Evolutionary conservation across 2,329 filamentous ascomycete genomes (phyloP).

Genomic region (Aspergillus proliferans): DNA sequence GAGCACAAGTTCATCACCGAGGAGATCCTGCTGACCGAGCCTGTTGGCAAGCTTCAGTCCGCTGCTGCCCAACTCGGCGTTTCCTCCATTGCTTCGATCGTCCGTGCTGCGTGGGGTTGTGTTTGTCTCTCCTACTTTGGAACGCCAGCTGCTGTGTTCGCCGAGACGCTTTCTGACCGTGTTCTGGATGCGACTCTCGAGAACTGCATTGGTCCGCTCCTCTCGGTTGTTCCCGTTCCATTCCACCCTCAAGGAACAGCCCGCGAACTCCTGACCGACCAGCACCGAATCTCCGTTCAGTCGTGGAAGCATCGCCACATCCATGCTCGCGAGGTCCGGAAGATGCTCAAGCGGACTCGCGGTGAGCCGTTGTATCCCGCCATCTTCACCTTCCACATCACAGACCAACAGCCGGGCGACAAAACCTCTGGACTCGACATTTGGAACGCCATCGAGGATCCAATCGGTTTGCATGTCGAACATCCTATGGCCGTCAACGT

Average conservation of each 20-base stretch:
- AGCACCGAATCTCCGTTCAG: conserved; percentile 19
- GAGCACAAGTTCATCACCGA: conserved; percentile 15
- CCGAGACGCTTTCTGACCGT: conserved; percentile 28
- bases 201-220: conserved; percentile 25
- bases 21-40: conserved; percentile 10
- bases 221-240: conserved; percentile 29
- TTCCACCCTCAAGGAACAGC: conserved; percentile 20
- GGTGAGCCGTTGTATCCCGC: conserved; percentile 26
- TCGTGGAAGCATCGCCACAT: conserved; percentile 22
- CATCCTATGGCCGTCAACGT: conserved; percentile 38
- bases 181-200: conserved; percentile 21
- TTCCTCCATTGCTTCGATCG: conserved; percentile 22
- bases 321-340: conserved; percentile 24
- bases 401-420: conserved; percentile 1
- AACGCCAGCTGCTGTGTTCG: conserved; percentile 21
- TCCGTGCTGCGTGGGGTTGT: conserved; percentile 25
- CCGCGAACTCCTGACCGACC: conserved; percentile 19
- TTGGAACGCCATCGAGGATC: conserved; percentile 25
- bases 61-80: conserved; percentile 18
- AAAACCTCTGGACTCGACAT: conserved; percentile 4
- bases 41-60: conserved; percentile 12
- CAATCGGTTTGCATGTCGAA: conserved; percentile 33
- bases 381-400: conserved; percentile 27
- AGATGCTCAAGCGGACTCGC: conserved; percentile 19
- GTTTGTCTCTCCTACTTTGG: conserved; percentile 23